phyloP scores from a whole-genome alignment of 1,284 basidiomycete species.

The Paramarasmius palmivorus region DNA sequence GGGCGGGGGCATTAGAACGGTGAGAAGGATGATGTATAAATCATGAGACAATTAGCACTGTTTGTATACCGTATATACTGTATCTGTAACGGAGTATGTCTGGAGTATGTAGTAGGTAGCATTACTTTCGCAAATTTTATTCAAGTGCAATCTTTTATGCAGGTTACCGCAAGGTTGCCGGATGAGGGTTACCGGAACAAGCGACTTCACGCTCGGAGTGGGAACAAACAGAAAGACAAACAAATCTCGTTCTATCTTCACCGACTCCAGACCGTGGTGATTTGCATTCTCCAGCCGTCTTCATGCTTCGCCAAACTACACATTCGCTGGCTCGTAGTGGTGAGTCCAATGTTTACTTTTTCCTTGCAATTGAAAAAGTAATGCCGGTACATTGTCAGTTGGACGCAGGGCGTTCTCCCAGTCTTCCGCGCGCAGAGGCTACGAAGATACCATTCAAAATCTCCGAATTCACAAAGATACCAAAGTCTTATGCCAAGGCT shows the following conservation, averaged over 20 bases:
- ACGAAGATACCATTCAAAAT: conserved; percentile 91
- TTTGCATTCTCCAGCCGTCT: conserved; percentile 6
- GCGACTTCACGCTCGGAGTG: not conserved
- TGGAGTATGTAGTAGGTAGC: too few species aligned
- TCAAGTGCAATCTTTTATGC: too few species aligned
- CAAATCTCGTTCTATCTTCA: not conserved
- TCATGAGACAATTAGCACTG: too few species aligned
- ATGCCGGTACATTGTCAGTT: conserved; percentile 33
- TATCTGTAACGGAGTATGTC: not conserved
- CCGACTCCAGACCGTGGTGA: not conserved
- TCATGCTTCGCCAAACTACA: conserved; percentile 62
- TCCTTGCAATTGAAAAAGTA: not conserved
- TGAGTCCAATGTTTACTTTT: conserved; percentile 30
- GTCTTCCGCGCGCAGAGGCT: conserved; percentile 70
- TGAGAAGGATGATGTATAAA: conserved; percentile 22
- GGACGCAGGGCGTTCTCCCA: conserved; percentile 80
- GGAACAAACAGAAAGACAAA: conserved; percentile 8
- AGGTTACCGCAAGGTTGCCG: too few species aligned
- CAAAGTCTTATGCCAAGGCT: conserved; percentile 90
- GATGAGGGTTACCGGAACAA: too few species aligned
- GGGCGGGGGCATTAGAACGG: conserved; percentile 43
- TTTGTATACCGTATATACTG: not conserved
- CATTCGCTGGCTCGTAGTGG: conserved; percentile 55
- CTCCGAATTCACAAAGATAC: conserved; percentile 94
- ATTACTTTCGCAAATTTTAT: too few species aligned